Evolutionary conservation across 2,329 filamentous ascomycete genomes (phyloP).

Genomic region (Pseudopyricularia javanii): DNA sequence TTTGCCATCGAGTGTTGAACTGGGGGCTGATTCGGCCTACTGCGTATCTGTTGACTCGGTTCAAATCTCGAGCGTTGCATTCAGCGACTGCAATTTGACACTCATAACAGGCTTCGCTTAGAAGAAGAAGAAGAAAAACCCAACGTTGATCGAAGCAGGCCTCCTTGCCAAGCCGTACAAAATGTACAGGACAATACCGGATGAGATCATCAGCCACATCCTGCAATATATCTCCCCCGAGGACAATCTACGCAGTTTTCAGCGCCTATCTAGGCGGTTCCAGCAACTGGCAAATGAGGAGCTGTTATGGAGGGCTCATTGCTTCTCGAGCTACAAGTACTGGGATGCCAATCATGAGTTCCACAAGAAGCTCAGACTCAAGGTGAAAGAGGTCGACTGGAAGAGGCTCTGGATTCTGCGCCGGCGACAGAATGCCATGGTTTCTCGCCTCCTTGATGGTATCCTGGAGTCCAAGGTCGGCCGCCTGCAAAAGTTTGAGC

Average conservation of each 20-base stretch:
- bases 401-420: slow-evolving; percentile 52
- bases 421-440: slow-evolving; percentile 35
- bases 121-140: too few relatives aligned
- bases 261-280: slow-evolving; percentile 50
- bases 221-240: slow-evolving; percentile 49
- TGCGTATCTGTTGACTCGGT: too few relatives aligned
- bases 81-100: too few relatives aligned
- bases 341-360: slow-evolving; percentile 63
- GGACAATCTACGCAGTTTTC: slow-evolving; percentile 35
- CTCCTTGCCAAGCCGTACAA: background rate
- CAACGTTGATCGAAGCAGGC: too few relatives aligned
- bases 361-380: slow-evolving; percentile 36
- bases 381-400: slow-evolving; percentile 56
- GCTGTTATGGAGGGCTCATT: slow-evolving; percentile 71
- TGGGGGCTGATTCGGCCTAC: too few relatives aligned
- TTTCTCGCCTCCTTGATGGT: slow-evolving; percentile 45
- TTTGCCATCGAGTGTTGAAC: too few relatives aligned
- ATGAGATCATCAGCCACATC: slow-evolving; percentile 76
- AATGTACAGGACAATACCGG: slow-evolving; percentile 38
- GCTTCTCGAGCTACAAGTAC: slow-evolving; percentile 53
- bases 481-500: slow-evolving; percentile 56
- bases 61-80: too few relatives aligned
- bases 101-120: too few relatives aligned
- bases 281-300: slow-evolving; percentile 55
- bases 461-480: slow-evolving; percentile 60